Evolutionary conservation across 1,139 yeast species (phyloP), one percentile per base, ranked within the genome.

Genomic region (Suhomyces taliae): DNA sequence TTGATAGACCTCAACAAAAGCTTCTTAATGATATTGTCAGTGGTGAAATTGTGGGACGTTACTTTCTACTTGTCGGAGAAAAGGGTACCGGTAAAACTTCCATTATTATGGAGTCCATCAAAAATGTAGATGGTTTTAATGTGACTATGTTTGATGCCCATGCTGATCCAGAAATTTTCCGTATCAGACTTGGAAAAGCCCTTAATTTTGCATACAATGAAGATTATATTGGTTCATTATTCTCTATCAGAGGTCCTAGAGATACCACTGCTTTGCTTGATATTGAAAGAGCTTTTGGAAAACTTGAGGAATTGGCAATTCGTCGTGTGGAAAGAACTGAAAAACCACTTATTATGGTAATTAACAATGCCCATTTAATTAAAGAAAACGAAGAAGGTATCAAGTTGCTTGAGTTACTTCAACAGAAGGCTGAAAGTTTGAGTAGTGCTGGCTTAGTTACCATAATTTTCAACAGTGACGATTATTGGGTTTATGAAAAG

Each of bases 11-110:
- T 1, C 89, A 87, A 56, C 96, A 88, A 57, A 60, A 71, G 31
- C 61, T 83, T 24, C 65, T 88, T 31, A 89, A 88, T 65, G 82
- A 79, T 40, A 83, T 88, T 31, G 74, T 88, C 11, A 63, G 78
- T 8, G 96, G 96, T 1, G 66, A 76, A 14, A 68, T 80, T 2
- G 67, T 68, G 11, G 95, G 96, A 0, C 65, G 93, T 27, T 88
- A 88, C 62, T 86, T 82, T 59, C 67, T 88, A 45, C 63, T 88
- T 14, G 80, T 88, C 46, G 96, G 96, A 26, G 96, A 88, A 62
- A 87, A 88, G 61, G 96, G 96, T 1, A 87, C 95, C 0, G 96
- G 96, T 4, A 88, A 88, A 59, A 85, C 91, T 0, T 84, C 93
- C 1, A 73, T 87, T 65, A 70, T 87, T 29, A 64, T 84, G 55